These are phyloP conservation scores for Dorcoceras hygrometricum DNA, from an alignment of 257 asterid genomes.

Conservation along the genomic window DNA sequence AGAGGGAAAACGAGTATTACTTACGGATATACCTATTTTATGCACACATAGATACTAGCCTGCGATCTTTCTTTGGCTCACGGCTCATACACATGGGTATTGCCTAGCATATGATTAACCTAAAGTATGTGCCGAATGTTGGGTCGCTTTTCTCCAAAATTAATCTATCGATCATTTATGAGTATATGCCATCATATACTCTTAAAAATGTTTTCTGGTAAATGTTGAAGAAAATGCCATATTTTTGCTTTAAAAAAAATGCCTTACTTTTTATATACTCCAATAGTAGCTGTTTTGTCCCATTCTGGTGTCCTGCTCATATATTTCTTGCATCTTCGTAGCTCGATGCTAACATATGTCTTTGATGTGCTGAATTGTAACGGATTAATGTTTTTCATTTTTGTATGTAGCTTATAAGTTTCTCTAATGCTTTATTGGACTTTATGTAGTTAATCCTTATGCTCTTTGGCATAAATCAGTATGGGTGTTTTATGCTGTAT, in stretches of 20 bases:
- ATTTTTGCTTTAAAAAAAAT: too few relatives aligned
- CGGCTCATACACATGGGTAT: not conserved
- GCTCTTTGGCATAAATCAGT: not conserved
- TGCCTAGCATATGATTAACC: too few relatives aligned
- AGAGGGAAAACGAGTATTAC: too few relatives aligned
- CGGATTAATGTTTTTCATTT: too few relatives aligned
- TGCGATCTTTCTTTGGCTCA: not conserved
- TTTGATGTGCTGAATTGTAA: not conserved
- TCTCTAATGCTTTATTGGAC: not conserved
- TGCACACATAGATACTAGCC: too few relatives aligned
- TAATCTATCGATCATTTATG: not conserved
- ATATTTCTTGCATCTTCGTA: too few relatives aligned
- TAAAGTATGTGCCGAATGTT: not conserved
- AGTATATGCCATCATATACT: not conserved
- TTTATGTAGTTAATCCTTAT: conserved; percentile 4
- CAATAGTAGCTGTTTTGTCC: not conserved
- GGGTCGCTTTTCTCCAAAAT: not conserved
- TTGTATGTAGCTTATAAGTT: not conserved
- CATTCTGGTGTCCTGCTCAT: not conserved
- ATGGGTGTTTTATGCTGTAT: not conserved
- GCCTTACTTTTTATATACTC: too few relatives aligned
- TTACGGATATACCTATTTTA: too few relatives aligned
- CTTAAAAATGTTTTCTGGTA: not conserved
- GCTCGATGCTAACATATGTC: not conserved
- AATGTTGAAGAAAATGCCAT: not conserved